Percentiles rank a stretch among this genome's conserved stretches.
phyloP scores from a whole-genome alignment of 1,284 basidiomycete species.

The Phellopilus nigrolimitatus region DNA sequence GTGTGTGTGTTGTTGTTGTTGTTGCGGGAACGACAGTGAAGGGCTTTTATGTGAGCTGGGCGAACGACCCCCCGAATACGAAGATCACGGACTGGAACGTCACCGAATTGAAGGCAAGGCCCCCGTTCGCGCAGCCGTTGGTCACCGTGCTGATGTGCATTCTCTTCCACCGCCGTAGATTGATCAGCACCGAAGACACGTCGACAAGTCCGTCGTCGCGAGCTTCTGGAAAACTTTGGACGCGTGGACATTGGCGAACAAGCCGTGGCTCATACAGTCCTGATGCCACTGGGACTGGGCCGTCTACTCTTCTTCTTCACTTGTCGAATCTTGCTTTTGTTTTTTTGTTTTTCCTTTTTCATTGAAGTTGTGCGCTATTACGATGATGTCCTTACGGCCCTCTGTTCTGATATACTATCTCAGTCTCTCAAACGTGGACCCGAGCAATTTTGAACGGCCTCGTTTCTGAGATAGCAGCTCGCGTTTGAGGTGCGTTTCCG shows the following conservation, averaged over 20 bases:
- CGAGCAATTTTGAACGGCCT: too few species aligned
- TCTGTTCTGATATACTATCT: too few species aligned
- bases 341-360: background rate
- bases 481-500: too few species aligned
- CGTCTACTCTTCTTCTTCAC: background rate
- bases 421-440: too few species aligned
- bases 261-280: conserved; percentile 61
- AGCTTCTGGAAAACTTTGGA: conserved; percentile 94
- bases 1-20: conserved; percentile 15
- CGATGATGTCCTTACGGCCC: too few species aligned
- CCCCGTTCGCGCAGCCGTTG: conserved; percentile 8
- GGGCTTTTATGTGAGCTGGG: conserved; percentile 90
- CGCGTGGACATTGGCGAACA: conserved; percentile 75
- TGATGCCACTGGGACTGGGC: too few species aligned
- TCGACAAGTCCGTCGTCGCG: conserved; percentile 93
- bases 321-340: background rate
- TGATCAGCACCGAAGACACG: conserved; percentile 83
- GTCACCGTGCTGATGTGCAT: conserved; percentile 3
- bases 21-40: conserved; percentile 71
- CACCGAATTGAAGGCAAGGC: conserved; percentile 77
- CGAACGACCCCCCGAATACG: conserved; percentile 83
- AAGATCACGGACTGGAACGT: conserved; percentile 98
- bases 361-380: too few species aligned
- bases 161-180: conserved; percentile 48
- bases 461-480: too few species aligned